phyloP scores from a whole-genome alignment of 23 red algal genomes.

The Gracilaria caudata region DNA sequence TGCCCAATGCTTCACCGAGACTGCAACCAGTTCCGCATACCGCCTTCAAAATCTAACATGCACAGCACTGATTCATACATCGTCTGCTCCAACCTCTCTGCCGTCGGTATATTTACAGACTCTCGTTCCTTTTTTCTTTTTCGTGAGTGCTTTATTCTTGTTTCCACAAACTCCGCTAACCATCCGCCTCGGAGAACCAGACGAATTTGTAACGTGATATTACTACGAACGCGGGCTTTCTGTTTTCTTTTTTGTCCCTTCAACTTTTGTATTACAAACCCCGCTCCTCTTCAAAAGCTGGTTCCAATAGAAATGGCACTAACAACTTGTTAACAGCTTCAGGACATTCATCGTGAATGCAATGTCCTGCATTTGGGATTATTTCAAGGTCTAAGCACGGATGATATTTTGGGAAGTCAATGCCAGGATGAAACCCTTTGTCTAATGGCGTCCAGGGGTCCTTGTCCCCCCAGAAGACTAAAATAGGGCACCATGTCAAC shows the following conservation, averaged over 20 bases:
- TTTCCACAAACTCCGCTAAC: constrained; percentile 17
- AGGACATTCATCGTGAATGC: constrained; percentile 68
- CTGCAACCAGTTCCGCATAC: constrained; percentile 13
- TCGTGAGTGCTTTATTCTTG: constrained; percentile 23
- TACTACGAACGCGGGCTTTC: not conserved
- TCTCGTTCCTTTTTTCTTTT: not conserved
- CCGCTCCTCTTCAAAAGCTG: constrained; percentile 30
- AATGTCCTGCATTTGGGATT: constrained; percentile 69
- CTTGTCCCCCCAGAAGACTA: constrained; percentile 90
- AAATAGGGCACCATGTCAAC: constrained; percentile 74
- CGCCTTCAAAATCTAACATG: constrained; percentile 19
- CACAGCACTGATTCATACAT: not conserved
- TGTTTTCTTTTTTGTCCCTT: not conserved
- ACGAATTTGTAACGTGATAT: not conserved
- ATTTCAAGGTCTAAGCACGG: constrained; percentile 44
- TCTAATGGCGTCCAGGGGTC: constrained; percentile 93
- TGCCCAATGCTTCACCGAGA: constrained; percentile 14
- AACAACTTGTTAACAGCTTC: constrained; percentile 55
- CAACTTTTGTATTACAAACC: not conserved
- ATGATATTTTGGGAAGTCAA: constrained; percentile 63
- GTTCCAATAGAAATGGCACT: constrained; percentile 53
- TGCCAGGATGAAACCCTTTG: constrained; percentile 73
- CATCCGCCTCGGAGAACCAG: not conserved
- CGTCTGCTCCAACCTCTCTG: not conserved
- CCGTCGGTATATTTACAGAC: too few species aligned